Evolutionary conservation across 2,329 filamentous ascomycete species (phyloP).

Genomic region (Phialocephala sp.): DNA sequence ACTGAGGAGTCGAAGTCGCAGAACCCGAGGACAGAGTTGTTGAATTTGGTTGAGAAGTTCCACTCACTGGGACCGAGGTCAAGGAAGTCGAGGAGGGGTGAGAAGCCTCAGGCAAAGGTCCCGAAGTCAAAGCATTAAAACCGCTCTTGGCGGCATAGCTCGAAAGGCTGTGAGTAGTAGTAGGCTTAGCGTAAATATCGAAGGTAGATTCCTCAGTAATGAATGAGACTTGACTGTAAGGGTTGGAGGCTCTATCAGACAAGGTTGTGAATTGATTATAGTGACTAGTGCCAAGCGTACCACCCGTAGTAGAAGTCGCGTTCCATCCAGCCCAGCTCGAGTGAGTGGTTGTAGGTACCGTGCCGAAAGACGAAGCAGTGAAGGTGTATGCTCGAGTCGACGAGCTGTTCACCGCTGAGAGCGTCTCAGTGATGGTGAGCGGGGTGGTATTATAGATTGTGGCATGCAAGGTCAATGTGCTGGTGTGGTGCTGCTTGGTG

Average conservation of each 20-base stretch:
- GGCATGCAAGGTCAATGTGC: conserved; percentile 24
- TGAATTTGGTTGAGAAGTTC: background rate
- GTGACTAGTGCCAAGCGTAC: background rate
- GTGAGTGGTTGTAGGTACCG: background rate
- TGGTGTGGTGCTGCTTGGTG: conserved; percentile 1
- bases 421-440: conserved; percentile 28
- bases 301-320: conserved; percentile 20
- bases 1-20: background rate
- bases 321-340: conserved; percentile 34
- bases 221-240: conserved; percentile 10
- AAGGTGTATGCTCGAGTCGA: background rate
- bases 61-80: background rate
- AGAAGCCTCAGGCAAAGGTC: background rate
- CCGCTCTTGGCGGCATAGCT: conserved; percentile 27
- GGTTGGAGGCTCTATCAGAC: background rate
- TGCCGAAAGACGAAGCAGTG: background rate
- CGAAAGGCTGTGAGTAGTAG: conserved; percentile 2
- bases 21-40: background rate
- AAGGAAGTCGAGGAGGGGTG: background rate
- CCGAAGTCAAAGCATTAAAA: conserved; percentile 25
- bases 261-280: conserved; percentile 10
- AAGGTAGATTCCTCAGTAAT: conserved; percentile 24
- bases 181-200: conserved; percentile 22
- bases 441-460: conserved; percentile 20
- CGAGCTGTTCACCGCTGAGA: conserved; percentile 13